Conservation (phyloP, 1,139 yeast genomes). For the Torulaspora pretoriensis region DNA sequence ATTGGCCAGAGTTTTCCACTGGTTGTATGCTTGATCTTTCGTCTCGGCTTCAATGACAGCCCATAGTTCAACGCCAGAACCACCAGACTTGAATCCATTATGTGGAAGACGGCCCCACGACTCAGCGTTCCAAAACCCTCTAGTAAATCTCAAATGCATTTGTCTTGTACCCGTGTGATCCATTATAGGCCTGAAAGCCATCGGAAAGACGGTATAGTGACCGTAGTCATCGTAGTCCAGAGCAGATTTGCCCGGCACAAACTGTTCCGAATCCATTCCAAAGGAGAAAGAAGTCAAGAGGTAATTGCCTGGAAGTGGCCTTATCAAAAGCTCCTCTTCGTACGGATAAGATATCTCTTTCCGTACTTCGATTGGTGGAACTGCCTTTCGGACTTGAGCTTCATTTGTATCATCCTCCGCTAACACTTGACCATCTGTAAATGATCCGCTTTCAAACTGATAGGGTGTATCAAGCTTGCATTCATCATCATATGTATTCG, state of each 20-base stretch:
- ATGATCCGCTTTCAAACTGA: background rate
- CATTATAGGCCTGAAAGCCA: slow-evolving; percentile 73
- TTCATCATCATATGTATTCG: background rate
- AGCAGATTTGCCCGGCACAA: slow-evolving; percentile 32
- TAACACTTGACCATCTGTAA: background rate
- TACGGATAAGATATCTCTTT: slow-evolving; percentile 40
- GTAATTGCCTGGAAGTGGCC: slow-evolving; percentile 68
- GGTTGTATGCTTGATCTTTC: slow-evolving; percentile 50
- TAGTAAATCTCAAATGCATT: slow-evolving; percentile 79
- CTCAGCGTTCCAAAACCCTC: slow-evolving; percentile 94
- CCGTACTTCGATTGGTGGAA: slow-evolving; percentile 3
- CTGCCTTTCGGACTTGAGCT: background rate
- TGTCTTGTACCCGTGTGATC: slow-evolving; percentile 65
- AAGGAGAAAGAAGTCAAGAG: slow-evolving; percentile 59
- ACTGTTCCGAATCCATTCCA: slow-evolving; percentile 51
- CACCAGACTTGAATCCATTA: slow-evolving; percentile 73
- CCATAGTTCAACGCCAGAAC: slow-evolving; percentile 94
- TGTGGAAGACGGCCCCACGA: slow-evolving; percentile 81
- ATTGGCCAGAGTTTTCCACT: slow-evolving; percentile 72
- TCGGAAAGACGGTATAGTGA: slow-evolving; percentile 78
- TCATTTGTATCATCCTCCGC: background rate
- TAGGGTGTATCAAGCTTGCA: background rate
- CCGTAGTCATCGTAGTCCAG: slow-evolving; percentile 30
- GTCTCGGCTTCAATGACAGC: slow-evolving; percentile 69
- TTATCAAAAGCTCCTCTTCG: slow-evolving; percentile 55